Conservation (phyloP, 257 asterid genomes). For the Plantago elongata region DNA sequence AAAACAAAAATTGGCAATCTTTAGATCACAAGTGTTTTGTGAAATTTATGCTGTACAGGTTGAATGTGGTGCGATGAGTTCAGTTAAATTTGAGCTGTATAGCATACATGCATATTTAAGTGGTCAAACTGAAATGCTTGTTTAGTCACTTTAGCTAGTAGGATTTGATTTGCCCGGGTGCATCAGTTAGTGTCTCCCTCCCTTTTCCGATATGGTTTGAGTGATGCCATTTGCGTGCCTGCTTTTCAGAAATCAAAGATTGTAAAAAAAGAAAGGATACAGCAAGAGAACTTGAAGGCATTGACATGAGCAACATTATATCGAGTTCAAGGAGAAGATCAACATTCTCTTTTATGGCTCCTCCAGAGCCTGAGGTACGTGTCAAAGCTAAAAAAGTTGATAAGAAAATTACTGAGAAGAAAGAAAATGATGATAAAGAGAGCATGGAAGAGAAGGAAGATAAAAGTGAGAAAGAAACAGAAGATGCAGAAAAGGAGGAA, state of each 20-base stretch:
- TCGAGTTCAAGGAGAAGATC: constrained; percentile 92
- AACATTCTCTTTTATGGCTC: constrained; percentile 51
- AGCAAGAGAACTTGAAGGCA: constrained; percentile 95
- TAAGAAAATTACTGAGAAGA: constrained; percentile 32
- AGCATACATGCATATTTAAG: neutral
- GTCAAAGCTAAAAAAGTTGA: constrained; percentile 32
- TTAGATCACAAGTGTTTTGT: constrained; percentile 3
- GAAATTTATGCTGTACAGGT: neutral
- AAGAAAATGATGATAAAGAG: constrained; percentile 24
- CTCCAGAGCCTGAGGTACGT: constrained; percentile 39
- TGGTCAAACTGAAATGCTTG: neutral
- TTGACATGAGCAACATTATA: constrained; percentile 85
- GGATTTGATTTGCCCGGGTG: neutral
- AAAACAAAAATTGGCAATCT: neutral
- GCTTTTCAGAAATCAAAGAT: constrained; percentile 66
- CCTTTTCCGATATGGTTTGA: constrained; percentile 11
- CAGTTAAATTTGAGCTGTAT: neutral
- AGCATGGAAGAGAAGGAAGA: constrained; percentile 26
- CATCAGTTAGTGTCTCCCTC: neutral
- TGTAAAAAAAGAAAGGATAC: constrained; percentile 80
- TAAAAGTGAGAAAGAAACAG: constrained; percentile 19
- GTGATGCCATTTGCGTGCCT: constrained; percentile 21
- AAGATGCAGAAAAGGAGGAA: constrained; percentile 9
- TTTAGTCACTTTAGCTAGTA: neutral
- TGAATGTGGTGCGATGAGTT: constrained; percentile 6